These are phyloP conservation scores for Diphasiastrum complanatum DNA, from an alignment of 83 land plant species.

Conservation along the genomic window DNA sequence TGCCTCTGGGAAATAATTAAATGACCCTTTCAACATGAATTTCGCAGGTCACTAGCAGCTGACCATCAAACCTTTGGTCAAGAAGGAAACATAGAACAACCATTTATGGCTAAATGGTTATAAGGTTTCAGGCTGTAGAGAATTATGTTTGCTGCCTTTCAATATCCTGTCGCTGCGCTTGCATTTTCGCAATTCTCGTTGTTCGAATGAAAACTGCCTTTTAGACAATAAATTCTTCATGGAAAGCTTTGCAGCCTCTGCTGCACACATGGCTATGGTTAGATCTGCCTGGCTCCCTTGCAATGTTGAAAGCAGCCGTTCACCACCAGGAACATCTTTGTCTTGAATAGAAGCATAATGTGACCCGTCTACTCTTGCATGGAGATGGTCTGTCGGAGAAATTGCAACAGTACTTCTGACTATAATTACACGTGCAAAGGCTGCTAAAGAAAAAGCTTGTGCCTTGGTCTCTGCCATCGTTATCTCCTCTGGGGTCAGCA, in stretches of 20 bases:
- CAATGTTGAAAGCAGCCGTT: conserved; percentile 17
- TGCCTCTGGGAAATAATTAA: no score
- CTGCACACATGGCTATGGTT: conserved; percentile 12
- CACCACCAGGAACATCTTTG: conserved; percentile 27
- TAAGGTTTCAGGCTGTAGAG: no score
- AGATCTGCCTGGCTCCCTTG: conserved; percentile 28
- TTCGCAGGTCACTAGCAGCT: no score
- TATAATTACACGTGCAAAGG: conserved; percentile 24
- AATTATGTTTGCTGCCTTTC: no score
- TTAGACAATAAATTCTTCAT: conserved; percentile 34
- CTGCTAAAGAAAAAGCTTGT: conserved; percentile 21
- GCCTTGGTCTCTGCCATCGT: conserved; percentile 22
- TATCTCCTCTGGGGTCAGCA: conserved; percentile 21
- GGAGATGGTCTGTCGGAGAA: conserved; percentile 7
- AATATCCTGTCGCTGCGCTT: conserved; percentile 37
- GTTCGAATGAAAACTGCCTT: conserved; percentile 30
- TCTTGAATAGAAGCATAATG: background rate
- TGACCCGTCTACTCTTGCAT: no score
- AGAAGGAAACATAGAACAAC: no score
- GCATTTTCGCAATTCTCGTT: conserved; percentile 35
- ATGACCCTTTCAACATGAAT: no score
- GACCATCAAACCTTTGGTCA: no score
- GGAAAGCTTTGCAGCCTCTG: conserved; percentile 32
- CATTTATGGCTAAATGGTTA: no score
- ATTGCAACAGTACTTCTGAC: background rate